Evolutionary conservation across 2,329 filamentous ascomycete genomes (phyloP), one percentile per base, ranked within the genome.

Genomic region (Penicillium vulpinum): DNA sequence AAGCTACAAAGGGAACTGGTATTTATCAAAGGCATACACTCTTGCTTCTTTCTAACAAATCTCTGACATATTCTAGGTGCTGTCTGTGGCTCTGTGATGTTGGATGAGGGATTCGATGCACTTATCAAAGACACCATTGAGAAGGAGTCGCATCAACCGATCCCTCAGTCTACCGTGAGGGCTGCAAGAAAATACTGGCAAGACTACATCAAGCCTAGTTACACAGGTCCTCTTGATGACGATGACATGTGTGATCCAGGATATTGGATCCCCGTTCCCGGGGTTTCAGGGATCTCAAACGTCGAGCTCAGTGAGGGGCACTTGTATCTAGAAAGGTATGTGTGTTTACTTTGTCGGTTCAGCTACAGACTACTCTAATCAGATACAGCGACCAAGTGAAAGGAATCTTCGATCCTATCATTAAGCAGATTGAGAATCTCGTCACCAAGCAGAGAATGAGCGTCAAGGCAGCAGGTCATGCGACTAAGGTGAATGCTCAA

Each of bases 171-270:
- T 8, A 57, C 45, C 43, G 56, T 69, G 52, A 58, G 72, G 47
- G 62, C 65, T 58, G 69, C 70, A 0, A 50, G 70, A 7, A 46
- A 61, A 0, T 58, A 70, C 26, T 76, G 76, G 64, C 71, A 72
- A 47, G 63, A 64, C 9, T 51, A 56, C 10, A 62, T 73, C 16
- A 76, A 74, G 49, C 60, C 59, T 0, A 40, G 51, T 0, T 71
- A 67, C 31, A 24, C 50, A 1, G 68, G 69, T 6, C 56, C 54
- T 3, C 56, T 65, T 0, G 46, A 36, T 0, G 56, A 65, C 2
- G 64, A 72, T 11, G 66, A 67, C 1, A 70, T 62, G n/a, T 62
- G 55, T 24, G 59, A 68, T 4, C 10, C 41, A 3, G 63, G 61
- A 18, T 64, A 68, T 39, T 57, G 45, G 22, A 49, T 70, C 18